Evolutionary conservation across 176 grass and related monocot genomes (phyloP).

Genomic region (Stipa capillata): DNA sequence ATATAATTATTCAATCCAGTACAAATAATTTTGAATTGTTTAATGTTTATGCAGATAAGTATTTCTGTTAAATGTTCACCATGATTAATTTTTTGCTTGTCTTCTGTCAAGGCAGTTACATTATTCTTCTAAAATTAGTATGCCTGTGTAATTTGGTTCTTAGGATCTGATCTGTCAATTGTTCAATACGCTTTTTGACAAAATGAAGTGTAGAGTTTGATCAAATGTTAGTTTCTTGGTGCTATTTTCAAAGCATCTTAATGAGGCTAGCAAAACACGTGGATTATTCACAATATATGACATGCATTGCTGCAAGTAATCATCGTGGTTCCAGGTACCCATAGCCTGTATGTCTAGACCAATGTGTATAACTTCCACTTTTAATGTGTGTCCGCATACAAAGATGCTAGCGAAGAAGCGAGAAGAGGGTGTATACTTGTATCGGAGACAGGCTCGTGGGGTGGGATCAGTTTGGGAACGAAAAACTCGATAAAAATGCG

Average conservation of each 20-base stretch:
- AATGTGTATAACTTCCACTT: not conserved
- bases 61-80: not conserved
- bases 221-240: slow-evolving; percentile 16
- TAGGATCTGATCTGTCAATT: slow-evolving; percentile 8
- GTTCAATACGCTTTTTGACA: not conserved
- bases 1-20: not conserved
- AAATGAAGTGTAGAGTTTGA: not conserved
- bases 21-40: not conserved
- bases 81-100: not conserved
- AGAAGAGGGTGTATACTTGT: no score
- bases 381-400: not conserved
- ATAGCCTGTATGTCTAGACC: not conserved
- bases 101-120: not conserved
- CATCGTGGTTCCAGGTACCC: slow-evolving; percentile 11
- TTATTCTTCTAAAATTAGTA: not conserved
- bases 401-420: no score
- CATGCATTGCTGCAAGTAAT: not conserved
- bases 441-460: no score
- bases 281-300: not conserved
- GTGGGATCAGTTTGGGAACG: no score
- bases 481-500: no score
- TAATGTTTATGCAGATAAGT: not conserved
- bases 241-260: not conserved
- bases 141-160: not conserved
- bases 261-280: not conserved